Percentiles rank a stretch among this genome's conserved stretches.
phyloP scores from a whole-genome alignment of 768 basidiomycete species.

The Termitomyces sp. region DNA sequence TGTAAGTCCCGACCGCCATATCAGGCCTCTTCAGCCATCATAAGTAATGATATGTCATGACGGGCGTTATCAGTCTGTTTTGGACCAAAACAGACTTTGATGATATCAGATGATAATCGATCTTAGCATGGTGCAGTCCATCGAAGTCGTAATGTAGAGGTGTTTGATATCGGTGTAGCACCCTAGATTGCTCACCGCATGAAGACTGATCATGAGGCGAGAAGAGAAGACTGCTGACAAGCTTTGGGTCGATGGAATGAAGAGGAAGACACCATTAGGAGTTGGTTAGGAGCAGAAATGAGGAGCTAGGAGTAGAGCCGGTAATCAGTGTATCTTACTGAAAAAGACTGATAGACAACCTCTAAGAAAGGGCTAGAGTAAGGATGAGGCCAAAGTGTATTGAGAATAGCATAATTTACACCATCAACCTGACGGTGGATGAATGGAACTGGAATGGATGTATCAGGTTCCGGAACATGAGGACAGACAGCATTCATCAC shows the following conservation, averaged over 20 bases:
- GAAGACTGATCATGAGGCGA: conserved; percentile 5
- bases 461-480: no score
- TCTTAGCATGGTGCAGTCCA: no score
- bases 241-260: conserved; percentile 1
- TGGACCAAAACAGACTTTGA: no score
- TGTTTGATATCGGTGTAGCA: not conserved
- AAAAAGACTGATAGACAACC: conserved; percentile 5
- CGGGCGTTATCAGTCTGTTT: no score
- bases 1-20: no score
- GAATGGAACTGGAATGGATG: no score
- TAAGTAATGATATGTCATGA: no score
- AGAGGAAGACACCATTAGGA: not conserved
- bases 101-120: no score
- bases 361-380: not conserved
- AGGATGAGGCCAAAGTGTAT: not conserved
- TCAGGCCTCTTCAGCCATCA: no score
- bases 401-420: not conserved
- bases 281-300: not conserved
- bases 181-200: not conserved
- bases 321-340: not conserved
- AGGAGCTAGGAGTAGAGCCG: not conserved
- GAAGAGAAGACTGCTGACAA: conserved; percentile 6
- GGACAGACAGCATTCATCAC: no score
- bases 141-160: not conserved
- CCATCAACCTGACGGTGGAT: no score